These are phyloP conservation scores for Shiraia bambusicola DNA, from an alignment of 2,329 filamentous ascomycete genomes.

Conservation along the genomic window DNA sequence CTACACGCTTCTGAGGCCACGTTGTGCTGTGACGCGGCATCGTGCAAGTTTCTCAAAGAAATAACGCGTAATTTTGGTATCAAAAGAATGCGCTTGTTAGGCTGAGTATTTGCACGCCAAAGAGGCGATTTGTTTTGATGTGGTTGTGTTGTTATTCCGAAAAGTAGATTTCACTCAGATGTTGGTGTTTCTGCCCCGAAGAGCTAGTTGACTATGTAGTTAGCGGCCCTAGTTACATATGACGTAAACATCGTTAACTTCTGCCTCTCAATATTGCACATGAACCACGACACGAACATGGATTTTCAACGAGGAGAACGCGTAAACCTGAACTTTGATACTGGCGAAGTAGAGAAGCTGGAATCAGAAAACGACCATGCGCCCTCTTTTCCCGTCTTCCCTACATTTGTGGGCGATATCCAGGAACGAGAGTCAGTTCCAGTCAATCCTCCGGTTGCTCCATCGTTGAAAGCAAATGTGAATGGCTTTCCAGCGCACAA, in stretches of 20 bases:
- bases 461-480: conserved; percentile 56
- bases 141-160: too few relatives aligned
- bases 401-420: conserved; percentile 68
- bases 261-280: background rate
- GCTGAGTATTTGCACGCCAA: too few relatives aligned
- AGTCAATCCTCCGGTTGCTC: conserved; percentile 64
- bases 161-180: too few relatives aligned
- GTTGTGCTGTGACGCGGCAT: too few relatives aligned
- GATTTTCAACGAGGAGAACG: conserved; percentile 59
- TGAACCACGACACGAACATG: conserved; percentile 24
- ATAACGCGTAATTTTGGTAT: too few relatives aligned
- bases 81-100: too few relatives aligned
- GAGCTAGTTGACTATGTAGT: too few relatives aligned
- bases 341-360: conserved; percentile 50
- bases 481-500: conserved; percentile 89
- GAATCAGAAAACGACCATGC: conserved; percentile 22
- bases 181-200: too few relatives aligned
- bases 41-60: too few relatives aligned
- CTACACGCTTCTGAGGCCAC: too few relatives aligned
- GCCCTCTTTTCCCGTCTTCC: conserved; percentile 16
- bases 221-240: background rate
- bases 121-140: too few relatives aligned
- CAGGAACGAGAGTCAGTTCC: conserved; percentile 68
- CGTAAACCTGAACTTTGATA: conserved; percentile 62
- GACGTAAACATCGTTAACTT: background rate